Base-by-base conservation (phyloP, 2,329 filamentous ascomycete genomes). In the Pseudogymnoascus sp. region DNA sequence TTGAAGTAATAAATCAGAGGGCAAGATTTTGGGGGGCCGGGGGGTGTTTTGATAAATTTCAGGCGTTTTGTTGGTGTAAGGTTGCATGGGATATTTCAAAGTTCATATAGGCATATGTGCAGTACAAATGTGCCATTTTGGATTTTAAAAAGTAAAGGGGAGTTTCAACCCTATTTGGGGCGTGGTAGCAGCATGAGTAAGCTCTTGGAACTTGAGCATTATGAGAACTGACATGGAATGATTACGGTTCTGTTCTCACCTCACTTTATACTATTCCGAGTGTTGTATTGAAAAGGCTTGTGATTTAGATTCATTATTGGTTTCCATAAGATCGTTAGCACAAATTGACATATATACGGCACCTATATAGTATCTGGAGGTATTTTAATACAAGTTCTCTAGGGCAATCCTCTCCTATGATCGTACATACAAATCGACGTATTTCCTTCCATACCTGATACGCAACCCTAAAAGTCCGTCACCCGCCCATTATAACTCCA, bases 401-500 rank as follows among this genome's bases (percentile, higher is more conserved):
- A 8, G 2, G 19, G 2, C 12, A n/a, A 18, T 52, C 5, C n/a
- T 7, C n/a, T 9, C n/a, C 9, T n/a, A 7, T 18, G 5, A 19
- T 52, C 18, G 37, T 57, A 23, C 35, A 57, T 57, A 23, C 35
- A 35, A 7, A 21, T 37, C 12, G 35, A 37, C n/a, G 0, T 23
- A 57, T 34, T 2, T 9, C 26, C 19, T n/a, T n/a, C n/a, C n/a
- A n/a, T n/a, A n/a, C n/a, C n/a, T n/a, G n/a, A n/a, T n/a, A n/a
- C n/a, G n/a, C n/a, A n/a, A n/a, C n/a, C 7, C 28, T 60, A 84
- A 63, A 99, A 99, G 74, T 99, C 94, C 21, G 92, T 97, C 59
- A 95, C 92, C 64, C 92, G 79, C 52, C 94, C 94, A 73, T 96
- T 96, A 73, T 89, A 99, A 72, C 90, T 96, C 88, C 92, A 99